Conservation (phyloP, 129 eudicot species). For the Glebionis coronaria region DNA sequence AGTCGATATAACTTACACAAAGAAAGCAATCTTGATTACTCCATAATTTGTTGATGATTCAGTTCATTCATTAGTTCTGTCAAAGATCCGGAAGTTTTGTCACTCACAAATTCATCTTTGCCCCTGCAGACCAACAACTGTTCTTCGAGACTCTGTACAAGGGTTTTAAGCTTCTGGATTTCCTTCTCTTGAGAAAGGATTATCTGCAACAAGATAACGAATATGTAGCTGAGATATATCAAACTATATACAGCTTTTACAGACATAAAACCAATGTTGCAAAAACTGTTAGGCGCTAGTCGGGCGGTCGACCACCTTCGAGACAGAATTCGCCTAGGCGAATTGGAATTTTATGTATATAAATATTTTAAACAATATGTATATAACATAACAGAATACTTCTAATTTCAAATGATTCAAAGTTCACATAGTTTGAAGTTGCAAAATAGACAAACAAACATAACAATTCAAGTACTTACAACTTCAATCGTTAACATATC, state of each 20-base stretch:
- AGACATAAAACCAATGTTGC: too few species aligned
- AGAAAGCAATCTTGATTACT: constrained; percentile 20
- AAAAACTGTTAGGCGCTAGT: too few species aligned
- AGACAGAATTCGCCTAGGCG: too few species aligned
- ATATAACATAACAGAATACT: too few species aligned
- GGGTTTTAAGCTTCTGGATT: constrained; percentile 47
- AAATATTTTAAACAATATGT: too few species aligned
- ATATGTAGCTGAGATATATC: constrained; percentile 6
- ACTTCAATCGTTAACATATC: too few species aligned
- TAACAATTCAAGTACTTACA: too few species aligned
- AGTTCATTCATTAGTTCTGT: constrained; percentile 38
- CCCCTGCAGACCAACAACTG: constrained; percentile 44
- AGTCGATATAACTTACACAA: constrained; percentile 25
- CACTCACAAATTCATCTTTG: constrained; percentile 33
- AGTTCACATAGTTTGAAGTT: too few species aligned
- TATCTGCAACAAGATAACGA: constrained; percentile 34
- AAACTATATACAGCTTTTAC: not conserved
- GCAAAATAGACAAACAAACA: too few species aligned
- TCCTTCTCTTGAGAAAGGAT: constrained; percentile 51
- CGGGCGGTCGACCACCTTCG: too few species aligned
- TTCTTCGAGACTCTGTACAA: constrained; percentile 42
- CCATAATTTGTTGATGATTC: constrained; percentile 38
- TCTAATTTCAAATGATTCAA: too few species aligned
- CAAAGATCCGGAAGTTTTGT: constrained; percentile 30
- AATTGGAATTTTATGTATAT: too few species aligned